phyloP scores from a whole-genome alignment of 768 basidiomycete genomes.

The Kwoniella mangroviensis region DNA sequence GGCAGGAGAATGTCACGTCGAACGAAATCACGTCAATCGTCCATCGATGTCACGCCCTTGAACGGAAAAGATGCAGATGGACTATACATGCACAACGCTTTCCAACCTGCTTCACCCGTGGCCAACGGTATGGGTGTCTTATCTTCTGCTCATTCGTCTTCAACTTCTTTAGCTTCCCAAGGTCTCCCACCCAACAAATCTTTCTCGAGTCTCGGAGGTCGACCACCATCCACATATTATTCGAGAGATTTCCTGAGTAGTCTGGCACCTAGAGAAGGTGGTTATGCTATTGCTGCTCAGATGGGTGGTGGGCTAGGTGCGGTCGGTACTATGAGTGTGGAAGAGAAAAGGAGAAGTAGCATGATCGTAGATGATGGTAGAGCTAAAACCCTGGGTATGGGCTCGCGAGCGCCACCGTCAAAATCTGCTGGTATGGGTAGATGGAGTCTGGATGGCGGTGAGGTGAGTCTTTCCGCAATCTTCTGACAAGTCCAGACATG shows the following conservation, averaged over 20 bases:
- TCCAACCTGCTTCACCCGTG: conserved; percentile 28
- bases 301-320: conserved; percentile 41
- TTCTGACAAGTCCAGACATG: neutral
- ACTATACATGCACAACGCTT: conserved; percentile 18
- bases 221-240: conserved; percentile 50
- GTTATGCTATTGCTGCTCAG: conserved; percentile 56
- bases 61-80: conserved; percentile 16
- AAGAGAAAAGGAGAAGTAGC: conserved; percentile 35
- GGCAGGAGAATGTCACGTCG: conserved; percentile 19
- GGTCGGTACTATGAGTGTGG: conserved; percentile 36
- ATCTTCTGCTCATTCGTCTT: conserved; percentile 46
- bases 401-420: conserved; percentile 38
- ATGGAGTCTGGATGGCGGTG: conserved; percentile 52
- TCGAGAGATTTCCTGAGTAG: conserved; percentile 54
- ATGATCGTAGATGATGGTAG: conserved; percentile 22
- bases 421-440: conserved; percentile 50
- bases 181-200: conserved; percentile 27
- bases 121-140: conserved; percentile 21
- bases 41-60: conserved; percentile 14
- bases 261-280: conserved; percentile 55
- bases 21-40: conserved; percentile 23
- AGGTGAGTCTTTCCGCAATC: conserved; percentile 35
- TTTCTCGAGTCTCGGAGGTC: neutral
- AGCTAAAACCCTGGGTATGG: conserved; percentile 21
- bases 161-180: conserved; percentile 37